Percentiles rank a stretch among this genome's conserved stretches.
These are phyloP conservation scores for Cryphonectria radicalis DNA, from an alignment of 2,329 filamentous ascomycete species.

Conservation along the genomic window DNA sequence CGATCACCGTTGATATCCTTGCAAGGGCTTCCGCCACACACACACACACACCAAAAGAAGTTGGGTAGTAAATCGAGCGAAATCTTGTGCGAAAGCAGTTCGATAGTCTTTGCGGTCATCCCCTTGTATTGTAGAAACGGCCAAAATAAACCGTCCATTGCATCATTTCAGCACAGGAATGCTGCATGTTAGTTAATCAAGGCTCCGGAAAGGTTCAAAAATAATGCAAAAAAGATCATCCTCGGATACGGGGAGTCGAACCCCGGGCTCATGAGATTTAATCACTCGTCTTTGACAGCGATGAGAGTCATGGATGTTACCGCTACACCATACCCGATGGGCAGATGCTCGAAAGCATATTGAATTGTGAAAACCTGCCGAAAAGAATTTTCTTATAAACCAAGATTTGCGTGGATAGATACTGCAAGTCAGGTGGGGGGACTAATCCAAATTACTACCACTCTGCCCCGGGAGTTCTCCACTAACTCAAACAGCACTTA, in stretches of 20 bases:
- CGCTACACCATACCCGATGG: background rate
- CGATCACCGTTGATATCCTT: background rate
- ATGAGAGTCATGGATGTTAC: conserved; percentile 9
- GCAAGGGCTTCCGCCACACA: no score
- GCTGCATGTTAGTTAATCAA: no score
- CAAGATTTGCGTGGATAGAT: background rate
- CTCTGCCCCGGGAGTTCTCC: background rate
- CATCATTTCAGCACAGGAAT: no score
- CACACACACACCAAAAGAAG: background rate
- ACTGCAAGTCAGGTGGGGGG: background rate
- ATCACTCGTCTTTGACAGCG: background rate
- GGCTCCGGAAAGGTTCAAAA: no score
- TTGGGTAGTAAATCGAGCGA: no score
- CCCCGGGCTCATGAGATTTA: conserved; percentile 1
- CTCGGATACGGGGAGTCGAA: conserved; percentile 6
- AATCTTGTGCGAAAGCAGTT: no score
- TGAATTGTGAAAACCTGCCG: background rate
- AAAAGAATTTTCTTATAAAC: background rate
- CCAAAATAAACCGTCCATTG: background rate
- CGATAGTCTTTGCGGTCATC: no score
- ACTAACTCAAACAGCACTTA: background rate
- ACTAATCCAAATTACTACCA: background rate
- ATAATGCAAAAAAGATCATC: background rate
- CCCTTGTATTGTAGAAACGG: background rate
- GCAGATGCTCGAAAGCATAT: no score